Conservation (phyloP, 768 basidiomycete species). For the Agaricus blazei region DNA sequence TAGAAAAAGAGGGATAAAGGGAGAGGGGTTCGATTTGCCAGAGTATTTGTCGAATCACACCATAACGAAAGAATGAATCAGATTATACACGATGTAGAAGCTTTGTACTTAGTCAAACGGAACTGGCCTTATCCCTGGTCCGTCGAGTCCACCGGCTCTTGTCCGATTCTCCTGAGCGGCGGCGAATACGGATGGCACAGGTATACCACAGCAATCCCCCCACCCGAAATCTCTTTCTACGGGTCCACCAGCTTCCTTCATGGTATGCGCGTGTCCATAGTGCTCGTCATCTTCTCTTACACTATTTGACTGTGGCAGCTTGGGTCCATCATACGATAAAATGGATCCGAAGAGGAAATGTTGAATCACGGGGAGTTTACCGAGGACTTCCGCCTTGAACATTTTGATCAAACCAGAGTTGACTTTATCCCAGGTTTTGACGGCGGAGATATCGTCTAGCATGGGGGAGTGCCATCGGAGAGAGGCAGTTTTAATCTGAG, state of each 20-base stretch:
- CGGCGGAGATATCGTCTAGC: constrained; percentile 96
- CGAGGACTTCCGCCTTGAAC: constrained; percentile 93
- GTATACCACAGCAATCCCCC: constrained; percentile 92
- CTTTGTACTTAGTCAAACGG: constrained; percentile 61
- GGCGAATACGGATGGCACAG: constrained; percentile 77
- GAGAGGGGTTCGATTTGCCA: too few relatives aligned
- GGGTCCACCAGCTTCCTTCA: constrained; percentile 32
- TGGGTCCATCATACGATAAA: constrained; percentile 61
- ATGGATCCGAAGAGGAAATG: constrained; percentile 93
- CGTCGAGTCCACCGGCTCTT: constrained; percentile 38
- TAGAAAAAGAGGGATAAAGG: too few relatives aligned
- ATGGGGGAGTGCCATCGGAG: constrained; percentile 98
- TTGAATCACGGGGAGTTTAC: constrained; percentile 92
- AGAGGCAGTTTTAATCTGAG: constrained; percentile 90
- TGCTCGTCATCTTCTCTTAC: constrained; percentile 23
- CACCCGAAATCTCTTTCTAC: constrained; percentile 58
- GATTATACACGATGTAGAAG: too few relatives aligned
- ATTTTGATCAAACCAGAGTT: constrained; percentile 97
- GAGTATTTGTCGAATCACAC: too few relatives aligned
- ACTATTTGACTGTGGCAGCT: constrained; percentile 23
- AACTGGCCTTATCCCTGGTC: constrained; percentile 67
- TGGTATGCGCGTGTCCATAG: constrained; percentile 45
- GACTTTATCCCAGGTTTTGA: constrained; percentile 95
- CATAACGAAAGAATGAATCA: too few relatives aligned
- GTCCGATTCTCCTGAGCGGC: constrained; percentile 51